phyloP scores from a whole-genome alignment of 2,329 filamentous ascomycete genomes.

The Ophiocordyceps camponoti-leonardi region DNA sequence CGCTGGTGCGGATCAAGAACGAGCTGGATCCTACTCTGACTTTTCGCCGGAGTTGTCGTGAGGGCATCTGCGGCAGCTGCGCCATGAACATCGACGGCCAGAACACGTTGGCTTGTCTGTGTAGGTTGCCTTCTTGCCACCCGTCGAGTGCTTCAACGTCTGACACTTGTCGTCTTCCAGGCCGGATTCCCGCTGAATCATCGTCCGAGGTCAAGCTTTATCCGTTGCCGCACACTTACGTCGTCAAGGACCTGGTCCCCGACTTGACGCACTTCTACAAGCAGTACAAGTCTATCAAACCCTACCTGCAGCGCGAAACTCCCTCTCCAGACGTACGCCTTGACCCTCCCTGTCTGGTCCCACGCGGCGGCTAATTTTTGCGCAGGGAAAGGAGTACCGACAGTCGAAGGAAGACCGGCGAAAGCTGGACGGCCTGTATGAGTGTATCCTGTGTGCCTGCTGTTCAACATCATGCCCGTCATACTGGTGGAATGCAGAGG shows the following conservation, averaged over 20 bases:
- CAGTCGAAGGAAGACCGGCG: slow-evolving; percentile 83
- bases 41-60: slow-evolving; percentile 87
- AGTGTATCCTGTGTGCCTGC: slow-evolving; percentile 98
- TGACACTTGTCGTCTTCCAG: slow-evolving; percentile 27
- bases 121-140: slow-evolving; percentile 38
- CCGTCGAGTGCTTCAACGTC: neutral
- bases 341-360: too few species aligned
- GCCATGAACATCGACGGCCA: slow-evolving; percentile 99
- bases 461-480: slow-evolving; percentile 99
- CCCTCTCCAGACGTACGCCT: slow-evolving; percentile 61
- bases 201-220: slow-evolving; percentile 81
- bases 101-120: slow-evolving; percentile 93
- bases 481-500: slow-evolving; percentile 99
- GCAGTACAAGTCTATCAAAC: slow-evolving; percentile 99
- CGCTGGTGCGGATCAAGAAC: slow-evolving; percentile 96
- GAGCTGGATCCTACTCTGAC: slow-evolving; percentile 93
- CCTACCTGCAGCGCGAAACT: slow-evolving; percentile 85
- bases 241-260: slow-evolving; percentile 96
- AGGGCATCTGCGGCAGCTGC: slow-evolving; percentile 96
- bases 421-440: slow-evolving; percentile 96
- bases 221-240: slow-evolving; percentile 93
- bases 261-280: slow-evolving; percentile 99
- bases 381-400: slow-evolving; percentile 75
- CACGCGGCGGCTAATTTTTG: slow-evolving; percentile 2
- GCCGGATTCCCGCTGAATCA: slow-evolving; percentile 80